Evolutionary conservation across 2,329 filamentous ascomycete genomes (phyloP), one percentile per base, ranked within the genome.

Genomic region (Calycina herbarum): DNA sequence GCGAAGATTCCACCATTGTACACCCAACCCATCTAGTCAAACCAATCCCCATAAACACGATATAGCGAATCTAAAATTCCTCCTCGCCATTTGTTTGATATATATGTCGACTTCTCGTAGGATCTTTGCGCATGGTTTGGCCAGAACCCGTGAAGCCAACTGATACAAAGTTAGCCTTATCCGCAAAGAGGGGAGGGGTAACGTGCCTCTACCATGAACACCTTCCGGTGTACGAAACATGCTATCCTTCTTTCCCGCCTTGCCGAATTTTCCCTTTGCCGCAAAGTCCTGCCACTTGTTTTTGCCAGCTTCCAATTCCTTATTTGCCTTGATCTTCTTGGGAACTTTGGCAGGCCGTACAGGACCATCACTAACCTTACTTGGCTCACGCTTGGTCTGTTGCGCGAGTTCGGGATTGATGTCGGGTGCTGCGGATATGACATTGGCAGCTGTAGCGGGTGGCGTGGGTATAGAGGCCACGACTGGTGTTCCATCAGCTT

Each of bases 61-160:
- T 31, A 7, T 2, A 2, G 35, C 6, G 56, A 31, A n/a, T 35
- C 6, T 66, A 64, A 64, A 71, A 71, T 8, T 91, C 90, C 74
- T 91, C 82, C 66, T 93, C 90, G 64, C 91, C 89, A 74, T 85
- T 88, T 72, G 89, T 84, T 78, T 94, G 88, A 78, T 96, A 96
- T 71, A 95, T 89, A 76, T 97, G 93, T 73, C 93, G 89, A 76
- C 86, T 90, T 75, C 94, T 86, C 68, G 89, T 88, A 59, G 88
- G 87, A 76, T 97, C 95, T 79, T 97, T 97, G 73, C 93, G 91
- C 95, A 98, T 98, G 71, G 90, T 85, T 79, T 97, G 93, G 66
- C 95, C 95, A 63, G 94, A 97, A 68, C 95, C 95, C 8, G 93
- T 97, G 76, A 99, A 97, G 40, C 95, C 95, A 75, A 99, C 95